Conservation (phyloP, 306 rosid species). For the Urtica urens region DNA sequence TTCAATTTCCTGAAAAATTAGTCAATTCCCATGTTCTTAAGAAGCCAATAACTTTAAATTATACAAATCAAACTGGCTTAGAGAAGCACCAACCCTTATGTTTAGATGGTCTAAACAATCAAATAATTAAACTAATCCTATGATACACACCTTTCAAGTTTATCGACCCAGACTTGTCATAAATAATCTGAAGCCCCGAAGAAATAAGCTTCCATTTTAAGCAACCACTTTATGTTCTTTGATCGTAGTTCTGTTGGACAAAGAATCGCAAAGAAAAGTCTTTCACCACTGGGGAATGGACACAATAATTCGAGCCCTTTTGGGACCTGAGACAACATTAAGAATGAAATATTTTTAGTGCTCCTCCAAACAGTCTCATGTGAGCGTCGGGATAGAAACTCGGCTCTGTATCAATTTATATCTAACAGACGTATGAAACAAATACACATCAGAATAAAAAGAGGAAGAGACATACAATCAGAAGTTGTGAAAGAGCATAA, state of each 20-base stretch:
- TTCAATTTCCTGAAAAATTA: background rate
- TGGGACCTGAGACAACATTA: background rate
- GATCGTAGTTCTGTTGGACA: background rate
- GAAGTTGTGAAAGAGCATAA: conserved; percentile 91
- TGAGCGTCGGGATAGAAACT: no score
- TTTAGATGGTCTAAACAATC: no score
- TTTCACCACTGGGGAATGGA: background rate
- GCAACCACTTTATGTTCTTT: background rate
- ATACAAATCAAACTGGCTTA: background rate
- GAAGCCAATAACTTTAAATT: background rate
- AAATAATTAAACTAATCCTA: background rate
- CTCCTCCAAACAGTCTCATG: no score
- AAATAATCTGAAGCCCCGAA: no score
- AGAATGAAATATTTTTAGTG: no score
- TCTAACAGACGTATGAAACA: no score
- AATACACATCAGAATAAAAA: no score
- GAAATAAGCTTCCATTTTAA: no score
- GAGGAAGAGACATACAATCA: conserved; percentile 14
- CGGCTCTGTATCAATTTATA: no score
- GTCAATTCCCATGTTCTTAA: background rate
- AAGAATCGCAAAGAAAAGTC: background rate
- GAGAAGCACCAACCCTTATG: no score
- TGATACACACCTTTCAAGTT: background rate
- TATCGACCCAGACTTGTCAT: no score
- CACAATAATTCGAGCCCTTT: background rate